These are phyloP conservation scores for Aquilaria yunnanensis DNA, from an alignment of 345 rosid genomes.

Conservation along the genomic window DNA sequence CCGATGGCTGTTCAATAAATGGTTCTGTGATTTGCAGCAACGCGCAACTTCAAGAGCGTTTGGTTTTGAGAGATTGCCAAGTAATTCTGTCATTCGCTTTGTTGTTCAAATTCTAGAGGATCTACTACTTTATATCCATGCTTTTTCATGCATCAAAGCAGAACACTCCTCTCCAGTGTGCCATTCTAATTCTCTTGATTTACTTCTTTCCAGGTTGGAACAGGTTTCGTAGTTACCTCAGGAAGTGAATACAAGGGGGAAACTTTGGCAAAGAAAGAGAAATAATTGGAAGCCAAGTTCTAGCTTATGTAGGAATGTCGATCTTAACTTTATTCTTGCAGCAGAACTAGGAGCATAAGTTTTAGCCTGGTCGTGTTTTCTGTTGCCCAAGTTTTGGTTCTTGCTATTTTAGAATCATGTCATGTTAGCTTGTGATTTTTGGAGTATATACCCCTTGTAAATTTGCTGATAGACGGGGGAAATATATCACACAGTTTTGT, in stretches of 20 bases:
- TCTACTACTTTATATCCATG: neutral
- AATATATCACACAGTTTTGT: no score
- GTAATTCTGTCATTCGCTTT: slow-evolving; percentile 26
- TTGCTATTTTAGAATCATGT: no score
- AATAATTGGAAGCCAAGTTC: slow-evolving; percentile 17
- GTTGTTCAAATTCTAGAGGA: neutral
- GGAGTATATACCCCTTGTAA: no score
- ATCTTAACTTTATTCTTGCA: slow-evolving; percentile 1
- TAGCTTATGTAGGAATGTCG: neutral
- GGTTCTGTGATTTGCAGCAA: slow-evolving; percentile 92
- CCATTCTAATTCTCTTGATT: neutral
- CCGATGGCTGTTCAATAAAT: slow-evolving; percentile 92
- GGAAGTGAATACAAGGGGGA: slow-evolving; percentile 85
- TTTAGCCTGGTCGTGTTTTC: no score
- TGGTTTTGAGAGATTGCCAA: slow-evolving; percentile 76
- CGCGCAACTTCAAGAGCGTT: slow-evolving; percentile 91
- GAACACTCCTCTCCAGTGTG: neutral
- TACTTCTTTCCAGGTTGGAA: slow-evolving; percentile 57
- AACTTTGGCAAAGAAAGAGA: slow-evolving; percentile 69
- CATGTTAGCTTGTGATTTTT: no score
- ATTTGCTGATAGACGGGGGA: no score
- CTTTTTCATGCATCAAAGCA: neutral
- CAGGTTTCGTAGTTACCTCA: slow-evolving; percentile 59
- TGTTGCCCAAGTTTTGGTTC: no score
- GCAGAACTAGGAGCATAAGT: neutral